Evolutionary conservation across 2,329 filamentous ascomycete genomes (phyloP), one percentile per base, ranked within the genome.

Genomic region (Niveomyces coronatus): DNA sequence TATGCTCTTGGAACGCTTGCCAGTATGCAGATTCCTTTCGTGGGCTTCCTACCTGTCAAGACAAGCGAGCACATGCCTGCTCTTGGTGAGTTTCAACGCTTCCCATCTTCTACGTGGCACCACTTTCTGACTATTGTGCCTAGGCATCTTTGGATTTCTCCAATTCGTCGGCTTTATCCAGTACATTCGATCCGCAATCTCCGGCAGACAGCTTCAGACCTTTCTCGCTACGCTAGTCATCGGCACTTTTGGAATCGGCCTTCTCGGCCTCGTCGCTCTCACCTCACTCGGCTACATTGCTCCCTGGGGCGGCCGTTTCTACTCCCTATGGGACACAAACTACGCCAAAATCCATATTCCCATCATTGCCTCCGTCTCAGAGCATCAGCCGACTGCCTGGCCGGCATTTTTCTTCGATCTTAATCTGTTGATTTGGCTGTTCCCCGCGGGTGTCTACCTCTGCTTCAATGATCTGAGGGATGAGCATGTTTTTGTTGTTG

Each of bases 21-120:
- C 39, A 94, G 87, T 68, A 96, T 98, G 89, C 91, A 98, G 64
- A 91, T 98, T 67, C 91, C 91, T 4, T 98, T 98, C 54, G 93
- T 98, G 40, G 91, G 91, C 42, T 98, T 98, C 70, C 65, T 94
- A 64, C 89, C 91, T 17, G 86, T 98, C 55, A 84, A 86, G 60
- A 96, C 86, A 58, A 95, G 87, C 65, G 91, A 98, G 64, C 91
- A 98, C 63, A 98, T 98, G 89, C 85, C 91, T 41, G 87, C 91
- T 17, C 69, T 98, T 14, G 88, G 87, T 88, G 67, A 57, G 75
- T 61, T 5, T 35, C 33, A 8, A 17, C 20, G 17, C 38, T 17
- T 31, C 9, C 8, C 18, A 9, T 8, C 17, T 35, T 27, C 9
- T 22, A 20, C n/a, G n/a, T n/a, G n/a, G n/a, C n/a, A n/a, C n/a